Base-by-base conservation (phyloP, 371 early-diverging fungal species). In the Mortierella polycephala region DNA sequence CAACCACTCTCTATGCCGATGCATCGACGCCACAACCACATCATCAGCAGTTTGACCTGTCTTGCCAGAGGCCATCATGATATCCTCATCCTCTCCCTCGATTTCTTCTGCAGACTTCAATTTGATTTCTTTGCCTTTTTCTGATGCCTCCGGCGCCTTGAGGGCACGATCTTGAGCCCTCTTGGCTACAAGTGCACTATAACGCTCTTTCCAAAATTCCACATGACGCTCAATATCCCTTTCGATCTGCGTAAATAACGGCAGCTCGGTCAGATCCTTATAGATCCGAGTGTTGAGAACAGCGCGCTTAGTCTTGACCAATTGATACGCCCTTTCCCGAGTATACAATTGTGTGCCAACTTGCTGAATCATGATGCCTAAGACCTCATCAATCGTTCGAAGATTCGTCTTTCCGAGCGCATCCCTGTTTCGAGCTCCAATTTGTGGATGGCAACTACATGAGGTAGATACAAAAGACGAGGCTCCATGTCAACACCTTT, bases 381-480 rank as follows among this genome's bases (percentile, higher is more conserved):
- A 75, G 1, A 91, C 91, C 69, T 75, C 64, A 23, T 64, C 62
- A 14, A 75, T 65, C 5, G 75, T 75, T 39, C 62, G 60, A 13
- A 75, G 45, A 18, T 75, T 69, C 4, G 69, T 65, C 52, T 42
- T 68, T 9, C 89, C 88, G 8, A 89, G 73, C 10, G 70, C 52
- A 8, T 67, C 71, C 23, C 67, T 71, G 68, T 88, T 87, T 18
- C 82, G 72, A 2, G 61, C 66, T 9, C 87, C 88, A 49, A 88
- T 80, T 54, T 86, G 87, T 11, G 88, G 89, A 63, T 89, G 89
- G 57, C 89, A 88, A 57, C 85, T 83, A 60, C 2, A 51, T 42
- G 30, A 55, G 21, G 20, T 13, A 37, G 11, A 47, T n/a, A 55
- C 7, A 11, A 8, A 30, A 55, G 20, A 60, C 47, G 30, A 59